Conservation (phyloP, 1,284 basidiomycete species). For the Sanghuangporus weigelae region DNA sequence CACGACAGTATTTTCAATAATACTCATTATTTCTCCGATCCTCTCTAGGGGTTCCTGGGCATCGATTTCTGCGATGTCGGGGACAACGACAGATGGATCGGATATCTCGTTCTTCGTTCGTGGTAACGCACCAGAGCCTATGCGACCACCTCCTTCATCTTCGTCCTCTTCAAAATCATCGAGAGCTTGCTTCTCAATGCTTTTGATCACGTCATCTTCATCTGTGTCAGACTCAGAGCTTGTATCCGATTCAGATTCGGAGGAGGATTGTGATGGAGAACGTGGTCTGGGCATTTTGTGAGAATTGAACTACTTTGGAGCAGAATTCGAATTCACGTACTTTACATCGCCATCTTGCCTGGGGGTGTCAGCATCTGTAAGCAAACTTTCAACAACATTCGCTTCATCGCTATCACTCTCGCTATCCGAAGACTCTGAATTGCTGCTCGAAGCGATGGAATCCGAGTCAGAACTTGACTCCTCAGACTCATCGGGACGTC, state of each 20-base stretch:
- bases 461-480: slow-evolving; percentile 8
- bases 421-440: slow-evolving; percentile 46
- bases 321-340: neutral
- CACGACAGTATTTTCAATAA: slow-evolving; percentile 66
- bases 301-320: neutral
- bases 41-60: slow-evolving; percentile 57
- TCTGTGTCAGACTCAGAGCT: slow-evolving; percentile 8
- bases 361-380: neutral
- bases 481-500: neutral
- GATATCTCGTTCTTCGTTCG: slow-evolving; percentile 27
- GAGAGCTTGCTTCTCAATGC: slow-evolving; percentile 6
- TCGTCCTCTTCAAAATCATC: slow-evolving; percentile 28
- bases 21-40: slow-evolving; percentile 70
- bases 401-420: slow-evolving; percentile 45
- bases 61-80: slow-evolving; percentile 31
- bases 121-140: slow-evolving; percentile 6
- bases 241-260: slow-evolving; percentile 16
- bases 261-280: slow-evolving; percentile 10
- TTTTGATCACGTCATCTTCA: neutral
- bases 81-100: slow-evolving; percentile 31
- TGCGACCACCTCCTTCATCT: slow-evolving; percentile 20
- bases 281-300: neutral
- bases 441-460: slow-evolving; percentile 31
- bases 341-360: neutral
- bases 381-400: slow-evolving; percentile 51